Evolutionary conservation across 179 eudicot species (phyloP).

Genomic region (Beta lomatogona): DNA sequence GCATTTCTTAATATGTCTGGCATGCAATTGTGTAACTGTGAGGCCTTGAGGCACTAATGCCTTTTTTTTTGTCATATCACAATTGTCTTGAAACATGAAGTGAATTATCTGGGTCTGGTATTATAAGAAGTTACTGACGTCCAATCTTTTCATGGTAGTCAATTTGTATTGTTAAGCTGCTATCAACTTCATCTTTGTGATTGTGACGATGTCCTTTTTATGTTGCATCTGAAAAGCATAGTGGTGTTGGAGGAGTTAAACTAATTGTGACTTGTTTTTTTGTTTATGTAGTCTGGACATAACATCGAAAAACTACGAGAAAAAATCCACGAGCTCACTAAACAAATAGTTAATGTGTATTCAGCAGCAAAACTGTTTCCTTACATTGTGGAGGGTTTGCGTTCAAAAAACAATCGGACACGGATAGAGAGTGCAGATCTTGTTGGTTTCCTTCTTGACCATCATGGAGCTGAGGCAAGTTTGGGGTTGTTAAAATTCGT

Average conservation of each 20-base stretch:
- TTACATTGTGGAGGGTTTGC: conserved; percentile 81
- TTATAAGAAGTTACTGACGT: background rate
- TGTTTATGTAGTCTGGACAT: conserved; percentile 75
- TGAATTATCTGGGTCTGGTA: background rate
- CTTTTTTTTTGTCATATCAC: background rate
- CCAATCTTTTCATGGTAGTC: background rate
- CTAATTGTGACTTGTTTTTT: conserved; percentile 13
- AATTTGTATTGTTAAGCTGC: background rate
- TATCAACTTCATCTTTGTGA: background rate
- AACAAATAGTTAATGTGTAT: conserved; percentile 64
- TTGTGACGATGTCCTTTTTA: background rate
- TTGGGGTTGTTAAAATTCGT: background rate
- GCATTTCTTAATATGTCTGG: background rate
- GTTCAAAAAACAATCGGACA: conserved; percentile 84
- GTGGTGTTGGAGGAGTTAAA: conserved; percentile 4
- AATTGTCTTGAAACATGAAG: background rate
- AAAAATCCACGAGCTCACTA: conserved; percentile 81
- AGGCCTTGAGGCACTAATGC: background rate
- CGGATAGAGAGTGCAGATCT: conserved; percentile 88
- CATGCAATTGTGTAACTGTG: background rate
- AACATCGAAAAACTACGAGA: conserved; percentile 93
- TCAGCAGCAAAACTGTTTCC: conserved; percentile 88
- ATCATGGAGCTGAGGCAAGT: conserved; percentile 79
- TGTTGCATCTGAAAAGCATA: conserved; percentile 2
- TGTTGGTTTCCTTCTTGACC: conserved; percentile 82